Base-by-base conservation (phyloP, 23 red algal species). In the Cyanidioschyzon merolae region DNA sequence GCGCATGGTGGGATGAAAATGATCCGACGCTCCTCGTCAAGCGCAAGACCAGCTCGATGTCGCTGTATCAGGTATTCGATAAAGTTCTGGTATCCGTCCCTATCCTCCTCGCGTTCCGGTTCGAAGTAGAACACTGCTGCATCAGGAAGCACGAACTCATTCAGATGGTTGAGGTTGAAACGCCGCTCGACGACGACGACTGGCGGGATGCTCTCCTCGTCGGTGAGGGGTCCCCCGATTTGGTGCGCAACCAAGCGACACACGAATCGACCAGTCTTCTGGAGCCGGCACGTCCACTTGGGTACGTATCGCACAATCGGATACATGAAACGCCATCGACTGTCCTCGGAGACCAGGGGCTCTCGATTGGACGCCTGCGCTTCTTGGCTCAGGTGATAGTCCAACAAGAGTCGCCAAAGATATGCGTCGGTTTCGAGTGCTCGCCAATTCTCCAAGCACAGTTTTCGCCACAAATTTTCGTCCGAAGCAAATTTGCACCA, bases 1-100 rank as follows among this genome's bases (percentile, higher is more conserved):
- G 90, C 88, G 75, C 94, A 98, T 1, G 94, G 94, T 34, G 94
- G 94, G 79, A 98, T 90, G 76, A 98, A 98, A 63, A 98, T 98
- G 59, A 98, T 90, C 40, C 94, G 86, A 34, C 83, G 85, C 18
- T 92, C 84, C 25, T 86, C 94, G 36, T 98, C 94, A 2, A 98
- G 75, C 32, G 94, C 94, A 24, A 98, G 39, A 37, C 94, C 94
- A 26, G 94, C 94, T 0, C 90, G 85, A 3, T 85, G 86, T 1
- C 94, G 88, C 67, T 91, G 86, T 40, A 82, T 80, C 0, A 98
- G 57, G 74, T 98, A 98, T 34, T 98, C 94, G 75, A 98, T 98
- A 76, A 98, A 98, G 74, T 88, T 86, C 38, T 83, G 76, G 59
- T 88, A 98, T 58, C 94, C 94, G 12, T 41, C 59, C 17, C 82